phyloP scores from a whole-genome alignment of 495 filamentous ascomycete species.

The Hypoxylon trugodes region DNA sequence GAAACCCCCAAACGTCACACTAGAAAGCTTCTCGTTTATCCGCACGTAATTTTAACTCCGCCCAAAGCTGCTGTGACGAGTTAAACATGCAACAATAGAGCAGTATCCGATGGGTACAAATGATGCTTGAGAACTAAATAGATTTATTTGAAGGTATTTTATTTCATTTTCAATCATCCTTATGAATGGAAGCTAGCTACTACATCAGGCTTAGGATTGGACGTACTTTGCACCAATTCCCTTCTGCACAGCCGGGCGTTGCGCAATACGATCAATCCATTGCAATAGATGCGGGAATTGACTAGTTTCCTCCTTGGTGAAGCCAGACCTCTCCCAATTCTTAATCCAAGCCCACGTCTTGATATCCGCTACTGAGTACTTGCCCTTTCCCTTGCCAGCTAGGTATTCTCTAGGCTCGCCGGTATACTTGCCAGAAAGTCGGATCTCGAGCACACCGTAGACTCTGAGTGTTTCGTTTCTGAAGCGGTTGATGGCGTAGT shows the following conservation, averaged over 20 bases:
- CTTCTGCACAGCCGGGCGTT: slow-evolving; percentile 58
- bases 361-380: slow-evolving; percentile 64
- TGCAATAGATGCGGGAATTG: slow-evolving; percentile 60
- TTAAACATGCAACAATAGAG: neutral
- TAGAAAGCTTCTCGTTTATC: neutral
- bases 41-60: neutral
- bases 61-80: neutral
- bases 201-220: slow-evolving; percentile 10
- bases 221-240: slow-evolving; percentile 58
- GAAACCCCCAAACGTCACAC: neutral
- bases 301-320: slow-evolving; percentile 59
- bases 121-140: too few relatives aligned
- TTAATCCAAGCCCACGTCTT: slow-evolving; percentile 66
- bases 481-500: slow-evolving; percentile 62
- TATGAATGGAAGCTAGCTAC: neutral
- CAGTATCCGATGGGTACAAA: too few relatives aligned
- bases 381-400: slow-evolving; percentile 63
- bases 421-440: slow-evolving; percentile 55
- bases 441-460: slow-evolving; percentile 63
- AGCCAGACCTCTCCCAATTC: slow-evolving; percentile 50
- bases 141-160: too few relatives aligned
- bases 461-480: slow-evolving; percentile 62
- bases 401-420: slow-evolving; percentile 60
- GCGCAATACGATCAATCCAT: slow-evolving; percentile 63
- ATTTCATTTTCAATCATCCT: neutral